These are phyloP conservation scores for Evernia prunastri DNA, from an alignment of 495 filamentous ascomycete genomes.

Conservation along the genomic window DNA sequence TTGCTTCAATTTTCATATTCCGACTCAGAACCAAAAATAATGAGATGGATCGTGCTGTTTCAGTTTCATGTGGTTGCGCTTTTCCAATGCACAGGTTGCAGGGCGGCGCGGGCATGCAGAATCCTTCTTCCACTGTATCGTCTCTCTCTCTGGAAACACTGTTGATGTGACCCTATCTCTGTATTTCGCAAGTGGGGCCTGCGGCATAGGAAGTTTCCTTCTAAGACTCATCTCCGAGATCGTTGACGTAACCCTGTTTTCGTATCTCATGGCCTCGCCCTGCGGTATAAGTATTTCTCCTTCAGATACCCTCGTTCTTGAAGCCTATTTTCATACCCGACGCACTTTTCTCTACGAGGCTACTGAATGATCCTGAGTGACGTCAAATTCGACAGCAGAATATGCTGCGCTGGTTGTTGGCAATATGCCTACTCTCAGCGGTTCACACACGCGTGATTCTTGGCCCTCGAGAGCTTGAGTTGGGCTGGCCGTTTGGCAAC, in stretches of 20 bases:
- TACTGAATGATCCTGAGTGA: not conserved
- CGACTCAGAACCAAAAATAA: not conserved
- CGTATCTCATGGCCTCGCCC: no score
- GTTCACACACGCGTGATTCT: not conserved
- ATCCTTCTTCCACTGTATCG: no score
- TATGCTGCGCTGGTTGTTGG: not conserved
- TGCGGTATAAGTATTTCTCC: no score
- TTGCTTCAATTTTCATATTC: not conserved
- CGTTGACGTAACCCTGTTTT: no score
- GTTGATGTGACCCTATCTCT: no score
- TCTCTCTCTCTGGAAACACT: no score
- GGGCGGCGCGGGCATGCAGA: no score
- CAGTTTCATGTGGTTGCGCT: no score
- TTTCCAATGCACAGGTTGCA: no score
- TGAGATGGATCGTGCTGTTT: not conserved
- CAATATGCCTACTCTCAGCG: not conserved
- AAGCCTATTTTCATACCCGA: not conserved
- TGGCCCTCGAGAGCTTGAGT: not conserved
- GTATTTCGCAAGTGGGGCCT: no score
- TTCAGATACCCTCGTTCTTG: not conserved
- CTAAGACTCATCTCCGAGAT: no score
- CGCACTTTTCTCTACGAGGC: not conserved
- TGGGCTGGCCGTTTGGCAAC: not conserved
- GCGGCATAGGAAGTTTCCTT: no score
- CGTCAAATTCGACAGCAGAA: not conserved